Percentiles rank a stretch among this genome's conserved stretches.
Evolutionary conservation across 148 eudicot genomes (phyloP).

Genomic region (Bassia scoparia): DNA sequence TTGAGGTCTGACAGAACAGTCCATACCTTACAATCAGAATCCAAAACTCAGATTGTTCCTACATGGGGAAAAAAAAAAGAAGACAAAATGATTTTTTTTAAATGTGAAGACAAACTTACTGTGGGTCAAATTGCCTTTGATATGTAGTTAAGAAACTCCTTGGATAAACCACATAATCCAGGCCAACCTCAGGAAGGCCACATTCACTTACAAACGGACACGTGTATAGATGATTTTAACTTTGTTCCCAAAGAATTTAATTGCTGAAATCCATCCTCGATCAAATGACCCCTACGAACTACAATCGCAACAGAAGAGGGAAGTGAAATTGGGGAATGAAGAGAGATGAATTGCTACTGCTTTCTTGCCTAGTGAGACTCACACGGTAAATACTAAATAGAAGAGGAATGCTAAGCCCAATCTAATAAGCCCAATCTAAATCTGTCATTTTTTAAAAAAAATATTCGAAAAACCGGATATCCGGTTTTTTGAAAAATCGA

Average conservation of each 20-base stretch:
- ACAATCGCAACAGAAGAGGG: conserved; percentile 77
- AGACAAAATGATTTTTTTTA: background rate
- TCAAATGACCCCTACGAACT: conserved; percentile 82
- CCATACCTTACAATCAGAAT: conserved; percentile 58
- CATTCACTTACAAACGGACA: conserved; percentile 94
- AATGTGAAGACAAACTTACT: conserved; percentile 44
- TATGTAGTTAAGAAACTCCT: conserved; percentile 89
- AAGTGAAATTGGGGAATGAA: no score
- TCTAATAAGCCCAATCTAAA: no score
- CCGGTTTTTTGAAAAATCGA: no score
- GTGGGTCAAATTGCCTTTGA: conserved; percentile 79
- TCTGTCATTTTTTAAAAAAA: no score
- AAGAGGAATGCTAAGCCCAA: no score
- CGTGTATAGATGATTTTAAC: conserved; percentile 80
- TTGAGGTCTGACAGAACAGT: conserved; percentile 84
- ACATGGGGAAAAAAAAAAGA: background rate
- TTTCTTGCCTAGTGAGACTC: no score
- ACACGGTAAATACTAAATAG: no score
- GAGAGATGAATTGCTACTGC: no score
- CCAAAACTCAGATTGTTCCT: conserved; percentile 16
- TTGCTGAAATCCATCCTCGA: conserved; percentile 92
- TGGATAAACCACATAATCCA: conserved; percentile 92
- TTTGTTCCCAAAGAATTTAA: conserved; percentile 72
- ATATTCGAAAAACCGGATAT: no score
- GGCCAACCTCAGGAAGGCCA: conserved; percentile 95